Conservation (phyloP, 2,329 filamentous ascomycete species). For the Amylocarpus encephaloides region DNA sequence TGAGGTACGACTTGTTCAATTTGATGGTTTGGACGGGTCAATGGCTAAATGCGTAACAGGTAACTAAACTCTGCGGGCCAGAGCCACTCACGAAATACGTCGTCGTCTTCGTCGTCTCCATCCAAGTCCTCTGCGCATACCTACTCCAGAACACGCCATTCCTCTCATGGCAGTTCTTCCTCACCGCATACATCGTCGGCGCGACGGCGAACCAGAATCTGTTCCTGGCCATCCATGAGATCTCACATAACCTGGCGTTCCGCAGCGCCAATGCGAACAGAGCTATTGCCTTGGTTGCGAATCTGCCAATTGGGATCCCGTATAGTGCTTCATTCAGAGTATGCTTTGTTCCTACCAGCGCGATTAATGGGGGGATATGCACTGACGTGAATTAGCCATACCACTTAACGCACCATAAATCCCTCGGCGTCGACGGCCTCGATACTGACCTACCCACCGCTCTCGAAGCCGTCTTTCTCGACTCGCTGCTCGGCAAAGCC, state of each 20-base stretch:
- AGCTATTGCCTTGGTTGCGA: conserved; percentile 84
- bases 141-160: conserved; percentile 71
- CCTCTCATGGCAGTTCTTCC: conserved; percentile 77
- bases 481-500: conserved; percentile 91
- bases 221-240: conserved; percentile 97
- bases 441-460: conserved; percentile 94
- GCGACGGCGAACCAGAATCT: conserved; percentile 97
- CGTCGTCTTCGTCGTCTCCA: conserved; percentile 72
- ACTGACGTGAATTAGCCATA: conserved; percentile 58
- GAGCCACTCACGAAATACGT: conserved; percentile 95
- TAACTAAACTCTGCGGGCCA: conserved; percentile 93
- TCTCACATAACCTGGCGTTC: conserved; percentile 96
- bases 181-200: conserved; percentile 82
- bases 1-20: conserved; percentile 52
- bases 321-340: conserved; percentile 94
- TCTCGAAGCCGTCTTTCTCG: conserved; percentile 84
- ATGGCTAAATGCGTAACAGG: conserved; percentile 42
- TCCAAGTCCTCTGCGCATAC: conserved; percentile 75
- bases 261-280: conserved; percentile 73
- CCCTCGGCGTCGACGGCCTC: conserved; percentile 88
- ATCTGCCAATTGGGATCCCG: conserved; percentile 89
- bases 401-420: conserved; percentile 98
- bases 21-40: too few relatives aligned
- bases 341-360: conserved; percentile 29
- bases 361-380: background rate